Conservation (phyloP, 1,284 basidiomycete genomes). For the Tilletia walkeri region DNA sequence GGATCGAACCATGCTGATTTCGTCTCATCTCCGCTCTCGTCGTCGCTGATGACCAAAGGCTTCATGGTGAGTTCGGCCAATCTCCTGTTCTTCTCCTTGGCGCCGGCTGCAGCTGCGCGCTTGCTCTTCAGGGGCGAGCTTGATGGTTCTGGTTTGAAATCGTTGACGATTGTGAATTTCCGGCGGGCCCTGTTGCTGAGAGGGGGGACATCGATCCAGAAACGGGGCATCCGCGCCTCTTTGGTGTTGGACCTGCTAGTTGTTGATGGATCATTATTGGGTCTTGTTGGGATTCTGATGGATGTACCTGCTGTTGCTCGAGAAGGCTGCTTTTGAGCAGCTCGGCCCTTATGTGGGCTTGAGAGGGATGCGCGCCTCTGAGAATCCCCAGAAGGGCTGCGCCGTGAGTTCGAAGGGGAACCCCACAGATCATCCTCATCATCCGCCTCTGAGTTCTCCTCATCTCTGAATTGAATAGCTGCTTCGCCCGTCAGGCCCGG, state of each 20-base stretch:
- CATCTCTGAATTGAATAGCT: background rate
- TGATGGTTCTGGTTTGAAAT: background rate
- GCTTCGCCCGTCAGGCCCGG: background rate
- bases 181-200: background rate
- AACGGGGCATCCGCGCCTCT: background rate
- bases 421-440: conserved; percentile 10
- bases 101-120: conserved; percentile 1
- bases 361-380: too few relatives aligned
- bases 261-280: background rate
- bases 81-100: background rate
- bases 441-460: background rate
- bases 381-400: background rate
- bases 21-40: conserved; percentile 9
- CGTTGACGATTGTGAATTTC: background rate
- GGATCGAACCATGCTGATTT: conserved; percentile 8
- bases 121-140: background rate
- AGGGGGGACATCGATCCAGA: conserved; percentile 13
- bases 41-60: background rate
- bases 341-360: background rate
- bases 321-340: background rate
- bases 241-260: background rate
- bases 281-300: background rate
- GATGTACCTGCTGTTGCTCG: background rate
- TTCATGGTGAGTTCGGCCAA: background rate
- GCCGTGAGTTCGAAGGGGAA: background rate